Base-by-base conservation (phyloP, 2,329 filamentous ascomycete species). In the Penicillium nordicum region DNA sequence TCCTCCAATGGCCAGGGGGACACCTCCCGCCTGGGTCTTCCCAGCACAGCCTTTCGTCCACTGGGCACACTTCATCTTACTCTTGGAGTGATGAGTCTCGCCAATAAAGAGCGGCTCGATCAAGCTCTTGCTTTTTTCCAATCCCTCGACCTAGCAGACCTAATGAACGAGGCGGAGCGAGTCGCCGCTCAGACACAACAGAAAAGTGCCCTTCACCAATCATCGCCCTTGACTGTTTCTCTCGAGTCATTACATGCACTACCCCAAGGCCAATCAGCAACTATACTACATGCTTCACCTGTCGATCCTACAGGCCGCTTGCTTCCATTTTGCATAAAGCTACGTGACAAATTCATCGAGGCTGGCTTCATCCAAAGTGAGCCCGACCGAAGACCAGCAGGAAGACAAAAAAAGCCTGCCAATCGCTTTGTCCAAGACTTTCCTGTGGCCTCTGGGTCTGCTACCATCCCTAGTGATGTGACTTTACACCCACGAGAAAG, bases 61-160 rank as follows among this genome's bases (percentile, higher is more conserved):
- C 74, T 90, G 0, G 89, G 90, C 0, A 92, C 91, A 1, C 74
- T 97, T 46, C 93, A 97, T 73, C 78, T 96, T 3, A 97, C 92
- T 0, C 79, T 97, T 0, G 92, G 92, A 0, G 89, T 95, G 1
- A 92, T 97, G 88, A 88, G 83, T 61, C 81, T 96, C 10, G 74
- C 79, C 3, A 79, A 76, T 2, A 73, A 78, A 3, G 78, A 81
- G 44, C 72, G 74, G 1, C 60, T 87, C 2, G 65, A 79, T 0
- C 71, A 74, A 30, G 84, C 82, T 0, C 62, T 78, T 25, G 42
- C 64, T 1, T 72, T 80, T 14, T 69, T 86, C 0, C 57, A 75
- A 11, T 69, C 67, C 0, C 65, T 85, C 0, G 76, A 85, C 62
- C 59, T 84, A 3, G 54, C 50, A 11, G 55, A 57, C 2, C 57